phyloP scores from a whole-genome alignment of 2,329 filamentous ascomycete species.

The Elsinoe perseae region DNA sequence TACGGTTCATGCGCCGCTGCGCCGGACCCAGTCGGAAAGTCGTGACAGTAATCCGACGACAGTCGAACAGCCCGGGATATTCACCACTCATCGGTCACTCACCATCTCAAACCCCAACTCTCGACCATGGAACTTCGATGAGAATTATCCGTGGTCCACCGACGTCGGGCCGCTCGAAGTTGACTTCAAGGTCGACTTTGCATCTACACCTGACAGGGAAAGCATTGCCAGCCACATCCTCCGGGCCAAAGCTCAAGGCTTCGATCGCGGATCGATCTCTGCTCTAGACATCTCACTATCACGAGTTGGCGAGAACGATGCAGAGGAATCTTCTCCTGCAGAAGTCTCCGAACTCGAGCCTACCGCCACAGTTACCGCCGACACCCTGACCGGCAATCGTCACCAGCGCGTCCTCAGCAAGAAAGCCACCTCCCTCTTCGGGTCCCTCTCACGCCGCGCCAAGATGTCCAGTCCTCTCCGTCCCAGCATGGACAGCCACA shows the following conservation, averaged over 20 bases:
- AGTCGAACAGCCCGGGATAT: constrained; percentile 2
- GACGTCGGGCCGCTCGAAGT: constrained; percentile 34
- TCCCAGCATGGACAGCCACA: constrained; percentile 12
- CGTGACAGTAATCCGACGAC: constrained; percentile 1
- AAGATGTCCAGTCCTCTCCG: constrained; percentile 9
- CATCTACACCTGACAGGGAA: constrained; percentile 27
- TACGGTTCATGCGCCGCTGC: constrained; percentile 20
- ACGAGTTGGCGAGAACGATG: constrained; percentile 9
- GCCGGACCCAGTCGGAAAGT: constrained; percentile 23
- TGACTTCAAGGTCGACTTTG: constrained; percentile 30
- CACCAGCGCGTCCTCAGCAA: constrained; percentile 24
- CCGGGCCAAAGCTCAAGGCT: constrained; percentile 17
- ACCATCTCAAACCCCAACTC: constrained; percentile 31
- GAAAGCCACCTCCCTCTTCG: constrained; percentile 30
- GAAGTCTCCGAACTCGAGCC: constrained; percentile 20
- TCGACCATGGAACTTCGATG: constrained; percentile 42
- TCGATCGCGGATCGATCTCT: constrained; percentile 2
- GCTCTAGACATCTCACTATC: constrained; percentile 16
- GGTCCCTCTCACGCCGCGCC: constrained; percentile 27
- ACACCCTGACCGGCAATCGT: constrained; percentile 27
- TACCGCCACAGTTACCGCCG: constrained; percentile 26
- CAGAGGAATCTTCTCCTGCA: constrained; percentile 7
- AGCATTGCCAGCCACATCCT: constrained; percentile 25
- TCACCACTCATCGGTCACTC: constrained; percentile 25
- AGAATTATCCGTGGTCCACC: constrained; percentile 41